Evolutionary conservation across 495 filamentous ascomycete genomes (phyloP).

Genomic region (Wilcoxina mikolae): DNA sequence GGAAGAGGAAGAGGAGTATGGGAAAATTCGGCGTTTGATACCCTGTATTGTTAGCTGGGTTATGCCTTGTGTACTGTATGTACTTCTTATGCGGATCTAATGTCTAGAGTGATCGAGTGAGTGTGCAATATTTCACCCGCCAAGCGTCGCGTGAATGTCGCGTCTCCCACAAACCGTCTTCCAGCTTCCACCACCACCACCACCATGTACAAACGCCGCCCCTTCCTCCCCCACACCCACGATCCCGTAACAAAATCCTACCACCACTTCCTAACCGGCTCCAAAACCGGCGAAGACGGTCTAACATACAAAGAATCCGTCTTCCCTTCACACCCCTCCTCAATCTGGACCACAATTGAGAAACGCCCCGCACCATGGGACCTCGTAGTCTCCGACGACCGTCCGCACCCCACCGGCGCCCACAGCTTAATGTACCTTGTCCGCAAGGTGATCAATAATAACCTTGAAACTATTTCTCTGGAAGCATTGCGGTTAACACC

Average conservation of each 20-base stretch:
- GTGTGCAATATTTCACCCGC: too few species aligned
- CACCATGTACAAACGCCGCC: too few species aligned
- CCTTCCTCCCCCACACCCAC: too few species aligned
- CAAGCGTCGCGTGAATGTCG: too few species aligned
- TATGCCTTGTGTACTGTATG: too few species aligned
- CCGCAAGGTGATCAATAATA: not conserved
- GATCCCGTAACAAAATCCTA: not conserved
- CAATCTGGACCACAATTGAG: not conserved
- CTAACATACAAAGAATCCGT: not conserved
- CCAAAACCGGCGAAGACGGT: not conserved
- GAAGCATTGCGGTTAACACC: not conserved
- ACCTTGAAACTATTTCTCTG: not conserved
- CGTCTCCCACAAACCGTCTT: too few species aligned
- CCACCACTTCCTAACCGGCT: not conserved
- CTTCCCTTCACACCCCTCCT: not conserved
- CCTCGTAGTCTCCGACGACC: not conserved
- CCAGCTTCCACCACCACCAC: too few species aligned
- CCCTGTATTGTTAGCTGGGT: too few species aligned
- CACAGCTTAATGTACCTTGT: not conserved
- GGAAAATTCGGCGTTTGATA: too few species aligned
- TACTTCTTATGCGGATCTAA: too few species aligned
- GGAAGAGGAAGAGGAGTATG: not conserved
- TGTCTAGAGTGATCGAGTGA: too few species aligned
- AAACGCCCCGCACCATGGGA: not conserved
- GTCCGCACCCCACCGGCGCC: not conserved